These are phyloP conservation scores for Penicillium sp. DNA, from an alignment of 2,329 filamentous ascomycete species.

Conservation along the genomic window DNA sequence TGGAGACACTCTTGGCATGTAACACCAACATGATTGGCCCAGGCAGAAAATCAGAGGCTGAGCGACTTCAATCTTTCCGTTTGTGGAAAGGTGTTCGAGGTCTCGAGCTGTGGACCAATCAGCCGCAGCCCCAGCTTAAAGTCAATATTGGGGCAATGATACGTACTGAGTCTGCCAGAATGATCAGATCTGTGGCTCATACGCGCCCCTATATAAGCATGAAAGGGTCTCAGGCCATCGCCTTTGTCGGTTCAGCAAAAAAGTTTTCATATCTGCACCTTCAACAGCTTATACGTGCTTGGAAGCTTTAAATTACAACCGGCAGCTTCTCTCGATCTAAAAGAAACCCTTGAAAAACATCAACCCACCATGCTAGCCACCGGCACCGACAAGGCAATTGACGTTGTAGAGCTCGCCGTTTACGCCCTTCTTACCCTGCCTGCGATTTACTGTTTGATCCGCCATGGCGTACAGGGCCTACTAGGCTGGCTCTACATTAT, in stretches of 20 bases:
- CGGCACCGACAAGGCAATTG: background rate
- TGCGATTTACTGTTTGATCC: constrained; percentile 1
- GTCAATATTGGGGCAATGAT: background rate
- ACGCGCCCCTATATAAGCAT: background rate
- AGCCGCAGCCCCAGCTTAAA: background rate
- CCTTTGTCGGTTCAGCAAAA: background rate
- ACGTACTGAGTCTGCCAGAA: too few species aligned
- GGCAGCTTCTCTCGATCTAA: background rate
- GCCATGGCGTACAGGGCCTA: constrained; percentile 5
- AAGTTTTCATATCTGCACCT: too few species aligned
- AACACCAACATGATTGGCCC: background rate
- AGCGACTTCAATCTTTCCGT: background rate
- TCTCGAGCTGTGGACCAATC: background rate
- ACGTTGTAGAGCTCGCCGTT: constrained; percentile 4
- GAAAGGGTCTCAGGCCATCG: background rate
- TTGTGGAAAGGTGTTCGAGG: background rate
- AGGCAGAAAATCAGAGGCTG: background rate
- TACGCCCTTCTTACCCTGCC: constrained; percentile 2
- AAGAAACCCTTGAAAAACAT: background rate
- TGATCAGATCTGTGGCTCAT: too few species aligned
- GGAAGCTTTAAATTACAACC: too few species aligned
- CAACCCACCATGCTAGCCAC: constrained; percentile 1
- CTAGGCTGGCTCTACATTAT: constrained; percentile 8
- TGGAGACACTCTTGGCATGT: background rate
- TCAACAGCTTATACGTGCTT: too few species aligned